Evolutionary conservation across 345 rosid species (phyloP), one percentile per base, ranked within the genome.

Genomic region (Excoecaria agallocha): DNA sequence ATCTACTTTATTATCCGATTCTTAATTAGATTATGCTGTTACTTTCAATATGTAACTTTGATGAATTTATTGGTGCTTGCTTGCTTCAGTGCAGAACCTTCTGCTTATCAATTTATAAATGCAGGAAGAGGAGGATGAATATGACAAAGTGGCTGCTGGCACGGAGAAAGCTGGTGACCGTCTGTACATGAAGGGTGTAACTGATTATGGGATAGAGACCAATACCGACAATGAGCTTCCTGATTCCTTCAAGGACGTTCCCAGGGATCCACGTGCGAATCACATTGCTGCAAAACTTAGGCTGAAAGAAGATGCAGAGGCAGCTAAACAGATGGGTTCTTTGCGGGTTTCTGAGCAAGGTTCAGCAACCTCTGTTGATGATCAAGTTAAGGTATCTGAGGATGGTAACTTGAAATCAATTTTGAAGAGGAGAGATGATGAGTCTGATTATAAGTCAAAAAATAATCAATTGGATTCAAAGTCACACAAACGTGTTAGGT

Each of bases 191-290:
- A 83, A 76, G 45, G 89, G 79, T 64, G 73, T 86, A 55, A 77
- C 76, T 70, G 90, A 85, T 66, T 89, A 89, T 43, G 89, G 79
- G 45, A 78, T 86, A 12, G 87, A 86, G 37, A 82, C 81, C 0
- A 90, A 86, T 74, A 79, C 83, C n/a, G 69, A 71, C 76, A 75
- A 74, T 51, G 86, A 57, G 76, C 81, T 91, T 73, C 94, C 97
- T 0, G 43, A 74, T 8, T 73, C 90, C 8, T 68, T 85, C 4
- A 72, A 69, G 62, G 88, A 86, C 43, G 68, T 83, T 24, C 41
- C 69, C 3, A 89, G 89, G 79, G 95, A 92, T 69, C 91, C 88
- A 0, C 93, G 97, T n/a, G 95, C 97, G 1, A 89, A 92, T 87
- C 88, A 71, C 57, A 16, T 70, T 0, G 91, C 93, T 37, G 97